Evolutionary conservation across 331 rosid genomes (phyloP), one percentile per base, ranked within the genome.

Genomic region (Quercus lobata): DNA sequence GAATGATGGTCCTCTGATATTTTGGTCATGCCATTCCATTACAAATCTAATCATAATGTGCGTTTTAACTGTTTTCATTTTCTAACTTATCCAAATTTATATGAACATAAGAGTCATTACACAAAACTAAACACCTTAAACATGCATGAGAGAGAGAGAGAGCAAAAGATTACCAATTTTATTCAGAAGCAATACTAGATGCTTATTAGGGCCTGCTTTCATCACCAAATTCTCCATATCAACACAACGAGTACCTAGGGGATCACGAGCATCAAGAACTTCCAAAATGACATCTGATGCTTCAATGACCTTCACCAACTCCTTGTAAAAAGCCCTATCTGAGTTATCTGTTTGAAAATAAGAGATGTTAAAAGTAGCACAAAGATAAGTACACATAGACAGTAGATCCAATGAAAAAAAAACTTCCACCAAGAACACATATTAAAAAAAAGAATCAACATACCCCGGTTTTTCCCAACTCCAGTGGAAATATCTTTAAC

Each of bases 181-280:
- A 78, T 96, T 96, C 60, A 96, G 82, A 66, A 96, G 97, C 82
- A 96, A 82, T 24, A 96, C 99, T 7, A 90, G 93, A 78, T 86
- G 98, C 85, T 96, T 96, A 49, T 90, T 78, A 60, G 93, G 97
- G 65, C 97, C 98, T 0, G 88, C 74, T 79, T 89, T 87, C 94
- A 79, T 89, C 87, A 88, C 99, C 97, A 90, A 84, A 81, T 90
- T 93, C 81, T 96, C 98, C 89, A 96, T 91, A 81, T 88, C 94
- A 66, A 79, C 24, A 75, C 98, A 96, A 0, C 98, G 96, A 5
- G 98, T 91, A 76, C 99, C 99, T 78, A 96, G 81, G 29, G 99
- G 99, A 83, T 96, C 99, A 24, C 99, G 90, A 61, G 99, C 99
- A 86, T 96, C 99, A 82, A 96, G 93, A 52, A 96, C 99, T 80